phyloP scores from a whole-genome alignment of 2,329 filamentous ascomycete species.

The Geoglossum cookeanum region DNA sequence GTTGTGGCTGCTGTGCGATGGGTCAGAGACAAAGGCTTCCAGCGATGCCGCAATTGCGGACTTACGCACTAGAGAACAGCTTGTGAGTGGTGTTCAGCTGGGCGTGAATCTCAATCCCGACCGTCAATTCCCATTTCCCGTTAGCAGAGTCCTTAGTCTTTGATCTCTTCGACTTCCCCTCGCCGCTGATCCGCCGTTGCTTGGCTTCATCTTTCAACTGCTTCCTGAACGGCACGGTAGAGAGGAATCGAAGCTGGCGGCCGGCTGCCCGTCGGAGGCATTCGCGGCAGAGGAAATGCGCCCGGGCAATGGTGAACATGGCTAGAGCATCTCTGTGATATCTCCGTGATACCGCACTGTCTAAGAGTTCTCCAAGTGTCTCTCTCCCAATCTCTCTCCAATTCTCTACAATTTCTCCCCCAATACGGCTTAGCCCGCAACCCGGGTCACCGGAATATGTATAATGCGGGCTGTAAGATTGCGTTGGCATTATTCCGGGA shows the following conservation, averaged over 20 bases:
- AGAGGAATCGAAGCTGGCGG: neutral
- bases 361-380: neutral
- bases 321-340: neutral
- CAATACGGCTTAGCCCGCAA: neutral
- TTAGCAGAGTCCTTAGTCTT: neutral
- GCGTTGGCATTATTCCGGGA: neutral
- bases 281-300: neutral
- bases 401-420: neutral
- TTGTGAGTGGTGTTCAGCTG: slow-evolving; percentile 80
- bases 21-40: slow-evolving; percentile 7
- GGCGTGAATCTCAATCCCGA: slow-evolving; percentile 93
- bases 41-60: neutral
- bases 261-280: neutral
- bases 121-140: slow-evolving; percentile 67
- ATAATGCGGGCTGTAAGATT: neutral
- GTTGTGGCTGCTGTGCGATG: slow-evolving; percentile 31
- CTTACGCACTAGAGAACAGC: slow-evolving; percentile 53
- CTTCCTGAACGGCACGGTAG: slow-evolving; percentile 18
- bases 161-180: slow-evolving; percentile 7
- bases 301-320: neutral
- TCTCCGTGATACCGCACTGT: no score
- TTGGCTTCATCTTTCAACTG: slow-evolving; percentile 24
- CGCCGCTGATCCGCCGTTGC: slow-evolving; percentile 12
- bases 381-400: neutral
- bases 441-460: neutral